Evolutionary conservation across 2,329 filamentous ascomycete genomes (phyloP), one percentile per base, ranked within the genome.

Genomic region (Trichoderma oligosporum): DNA sequence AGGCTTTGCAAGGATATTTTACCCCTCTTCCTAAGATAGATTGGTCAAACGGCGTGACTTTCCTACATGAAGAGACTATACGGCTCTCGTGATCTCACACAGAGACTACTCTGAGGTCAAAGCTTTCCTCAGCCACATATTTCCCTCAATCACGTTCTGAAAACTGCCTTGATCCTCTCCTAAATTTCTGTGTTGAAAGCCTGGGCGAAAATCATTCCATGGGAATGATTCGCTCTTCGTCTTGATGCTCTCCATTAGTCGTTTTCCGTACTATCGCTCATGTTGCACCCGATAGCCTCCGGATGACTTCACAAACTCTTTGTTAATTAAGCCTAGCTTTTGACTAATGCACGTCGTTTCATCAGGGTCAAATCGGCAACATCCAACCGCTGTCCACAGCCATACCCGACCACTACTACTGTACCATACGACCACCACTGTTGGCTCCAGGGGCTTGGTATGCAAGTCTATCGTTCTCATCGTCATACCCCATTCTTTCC

Each of bases 21-120:
- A n/a, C n/a, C n/a, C n/a, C n/a, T n/a, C n/a, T n/a, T n/a, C n/a
- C n/a, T n/a, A n/a, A 8, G 3, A 11, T 54, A 4, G 14, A 22
- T 45, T 55, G 31, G 41, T 22, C 25, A 20, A 24, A 36, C n/a
- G 39, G 38, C 35, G 27, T 25, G 33, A 20, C n/a, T n/a, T 29
- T 29, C 38, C 22, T 8, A 20, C 3, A 7, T 46, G 12, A 16
- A 1, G 52, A 22, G 33, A 46, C 29, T 31, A 44, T 6, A 20
- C n/a, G 7, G 22, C 8, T 24, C 52, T 25, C 16, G 41, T 55
- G 52, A 55, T 46, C 6, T 46, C 6, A 4, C 27, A 36, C 41
- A 20, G 33, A 12, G 52, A 55, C 52, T 55, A 33, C 41, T 8
- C 44, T 45, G 42, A 38, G 52, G 52, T 39, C 52, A 55, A 38